Evolutionary conservation across 2,329 filamentous ascomycete genomes (phyloP), one percentile per base, ranked within the genome.

Genomic region (Botrytis squamosa): DNA sequence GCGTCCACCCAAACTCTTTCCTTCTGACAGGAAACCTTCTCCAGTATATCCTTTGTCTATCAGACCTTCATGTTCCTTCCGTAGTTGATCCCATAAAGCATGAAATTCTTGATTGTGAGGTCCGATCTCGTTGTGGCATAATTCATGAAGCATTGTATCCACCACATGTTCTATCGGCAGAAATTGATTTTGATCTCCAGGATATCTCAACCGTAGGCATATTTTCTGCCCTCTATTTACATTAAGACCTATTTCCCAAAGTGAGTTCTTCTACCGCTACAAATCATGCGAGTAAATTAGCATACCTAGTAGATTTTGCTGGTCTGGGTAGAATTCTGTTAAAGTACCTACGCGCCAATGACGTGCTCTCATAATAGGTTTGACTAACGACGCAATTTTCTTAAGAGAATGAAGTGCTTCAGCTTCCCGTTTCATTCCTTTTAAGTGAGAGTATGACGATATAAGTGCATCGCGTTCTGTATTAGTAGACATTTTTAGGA

Each of bases 121-220:
- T 0, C 93, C 94, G 82, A 92, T 90, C 18, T 94, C 88, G 77
- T 92, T 97, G 80, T 98, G 95, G n/a, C 90, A 91, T 4, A 98
- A 88, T 85, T 98, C 95, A 81, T 98, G 95, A 33, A 98, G 89
- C 90, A 98, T 92, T 0, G 95, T 98, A 82, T 98, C 94, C 62
- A 94, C 86, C 12, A 97, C 87, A 76, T 92, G 86, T 80, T 98
- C 94, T 73, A 95, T 84, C 1, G 92, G 91, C 33, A 97, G 82
- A 79, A 98, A 98, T 78, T 93, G 90, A 57, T 85, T 89, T 16
- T 88, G 86, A 81, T 97, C 93, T 78, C 88, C 86, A 9, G 92
- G 85, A 82, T 96, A 91, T 73, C 95, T 91, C 74, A 98, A 85
- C 62, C 95, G 90, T 36, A 98, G 85, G 76, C 93, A 92, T 77